These are phyloP conservation scores for Lizonia empirigonia DNA, from an alignment of 2,329 filamentous ascomycete species.

Conservation along the genomic window DNA sequence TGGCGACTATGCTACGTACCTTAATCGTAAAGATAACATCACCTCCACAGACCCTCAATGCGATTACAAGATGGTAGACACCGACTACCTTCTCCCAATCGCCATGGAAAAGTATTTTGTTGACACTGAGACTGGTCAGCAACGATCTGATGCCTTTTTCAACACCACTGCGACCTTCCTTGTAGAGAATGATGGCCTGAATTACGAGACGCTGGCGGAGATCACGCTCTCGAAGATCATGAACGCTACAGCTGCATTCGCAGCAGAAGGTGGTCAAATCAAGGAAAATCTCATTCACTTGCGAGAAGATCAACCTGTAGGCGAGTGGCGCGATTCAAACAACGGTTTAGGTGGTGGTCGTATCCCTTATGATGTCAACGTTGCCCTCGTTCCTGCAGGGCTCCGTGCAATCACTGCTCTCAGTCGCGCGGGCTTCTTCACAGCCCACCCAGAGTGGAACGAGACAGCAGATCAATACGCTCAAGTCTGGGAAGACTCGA, in stretches of 20 bases:
- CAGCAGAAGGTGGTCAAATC: slow-evolving; percentile 52
- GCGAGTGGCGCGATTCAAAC: slow-evolving; percentile 67
- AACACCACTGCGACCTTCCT: slow-evolving; percentile 56
- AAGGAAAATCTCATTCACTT: slow-evolving; percentile 64
- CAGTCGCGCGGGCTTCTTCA: slow-evolving; percentile 58
- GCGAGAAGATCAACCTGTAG: slow-evolving; percentile 60
- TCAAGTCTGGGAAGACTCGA: slow-evolving; percentile 66
- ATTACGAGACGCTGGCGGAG: slow-evolving; percentile 59
- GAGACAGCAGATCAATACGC: slow-evolving; percentile 53
- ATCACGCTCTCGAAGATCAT: slow-evolving; percentile 65
- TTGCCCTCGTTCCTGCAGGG: slow-evolving; percentile 65
- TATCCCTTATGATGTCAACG: slow-evolving; percentile 70
- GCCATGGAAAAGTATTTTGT: slow-evolving; percentile 65
- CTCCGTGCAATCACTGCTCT: slow-evolving; percentile 63
- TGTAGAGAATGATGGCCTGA: slow-evolving; percentile 58
- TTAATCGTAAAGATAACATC: slow-evolving; percentile 61
- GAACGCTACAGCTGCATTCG: slow-evolving; percentile 61
- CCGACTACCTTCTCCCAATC: slow-evolving; percentile 65
- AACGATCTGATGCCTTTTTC: slow-evolving; percentile 48
- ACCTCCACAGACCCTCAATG: slow-evolving; percentile 60
- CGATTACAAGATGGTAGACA: slow-evolving; percentile 67
- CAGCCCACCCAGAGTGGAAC: slow-evolving; percentile 56
- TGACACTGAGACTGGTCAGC: slow-evolving; percentile 50
- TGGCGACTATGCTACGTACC: slow-evolving; percentile 67
- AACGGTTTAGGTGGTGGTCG: slow-evolving; percentile 66